phyloP scores from a whole-genome alignment of 306 rosid species.

The Begonia masoniana region DNA sequence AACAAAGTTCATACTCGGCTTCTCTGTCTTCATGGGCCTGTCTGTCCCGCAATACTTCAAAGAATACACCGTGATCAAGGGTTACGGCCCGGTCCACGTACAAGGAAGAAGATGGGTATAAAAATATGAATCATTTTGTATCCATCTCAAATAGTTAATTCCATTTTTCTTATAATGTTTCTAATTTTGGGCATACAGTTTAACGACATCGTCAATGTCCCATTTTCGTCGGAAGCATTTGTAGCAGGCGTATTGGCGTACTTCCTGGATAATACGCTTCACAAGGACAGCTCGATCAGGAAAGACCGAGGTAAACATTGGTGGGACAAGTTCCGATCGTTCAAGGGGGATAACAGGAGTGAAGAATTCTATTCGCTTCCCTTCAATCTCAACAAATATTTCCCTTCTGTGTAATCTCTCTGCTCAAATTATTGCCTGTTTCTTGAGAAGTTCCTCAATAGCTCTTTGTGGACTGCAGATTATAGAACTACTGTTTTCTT shows the following conservation, averaged over 20 bases:
- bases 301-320: constrained; percentile 83
- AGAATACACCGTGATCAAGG: constrained; percentile 59
- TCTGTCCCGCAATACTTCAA: constrained; percentile 86
- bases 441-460: not conserved
- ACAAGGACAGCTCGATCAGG: constrained; percentile 36
- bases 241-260: constrained; percentile 69
- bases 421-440: not conserved
- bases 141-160: not conserved
- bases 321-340: constrained; percentile 80
- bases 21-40: constrained; percentile 78
- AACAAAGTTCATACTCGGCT: constrained; percentile 65
- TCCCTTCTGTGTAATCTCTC: constrained; percentile 44
- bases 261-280: constrained; percentile 72
- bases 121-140: not conserved
- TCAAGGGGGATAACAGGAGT: constrained; percentile 53
- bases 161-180: not conserved
- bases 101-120: constrained; percentile 76
- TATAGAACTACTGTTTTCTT: too few species aligned
- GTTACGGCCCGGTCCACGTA: constrained; percentile 73
- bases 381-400: constrained; percentile 78
- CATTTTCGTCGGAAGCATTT: constrained; percentile 69
- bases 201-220: constrained; percentile 77
- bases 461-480: constrained; percentile 1
- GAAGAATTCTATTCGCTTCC: constrained; percentile 84
- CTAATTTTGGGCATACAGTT: constrained; percentile 24